Percentiles rank a stretch among this genome's conserved stretches.
These are phyloP conservation scores for Ceratocystis ficicola DNA, from an alignment of 2,329 filamentous ascomycete species.

Conservation along the genomic window DNA sequence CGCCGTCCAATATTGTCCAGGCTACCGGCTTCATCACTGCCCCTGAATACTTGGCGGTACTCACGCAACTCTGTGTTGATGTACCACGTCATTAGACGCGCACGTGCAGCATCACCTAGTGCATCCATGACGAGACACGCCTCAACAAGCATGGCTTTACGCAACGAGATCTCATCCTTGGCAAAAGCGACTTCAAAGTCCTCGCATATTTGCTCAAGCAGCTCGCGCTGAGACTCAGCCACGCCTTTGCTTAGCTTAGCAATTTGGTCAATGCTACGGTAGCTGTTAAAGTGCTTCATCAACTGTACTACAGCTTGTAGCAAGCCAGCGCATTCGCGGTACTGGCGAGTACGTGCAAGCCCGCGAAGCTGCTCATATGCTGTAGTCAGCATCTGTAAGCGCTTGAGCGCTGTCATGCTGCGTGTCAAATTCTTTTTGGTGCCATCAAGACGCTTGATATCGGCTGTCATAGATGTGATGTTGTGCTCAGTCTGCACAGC, in stretches of 20 bases:
- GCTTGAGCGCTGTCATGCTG: slow-evolving; percentile 95
- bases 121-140: slow-evolving; percentile 92
- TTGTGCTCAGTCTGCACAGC: slow-evolving; percentile 87
- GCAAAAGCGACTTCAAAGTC: slow-evolving; percentile 95
- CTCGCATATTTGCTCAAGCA: slow-evolving; percentile 96
- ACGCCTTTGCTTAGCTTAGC: slow-evolving; percentile 86
- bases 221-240: slow-evolving; percentile 78
- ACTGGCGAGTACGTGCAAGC: slow-evolving; percentile 74
- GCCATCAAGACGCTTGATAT: slow-evolving; percentile 92
- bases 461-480: slow-evolving; percentile 96
- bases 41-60: slow-evolving; percentile 88
- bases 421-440: slow-evolving; percentile 93
- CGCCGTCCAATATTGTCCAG: slow-evolving; percentile 91
- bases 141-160: slow-evolving; percentile 62
- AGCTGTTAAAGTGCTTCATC: slow-evolving; percentile 97
- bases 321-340: slow-evolving; percentile 85
- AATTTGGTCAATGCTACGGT: slow-evolving; percentile 95
- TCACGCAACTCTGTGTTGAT: slow-evolving; percentile 93
- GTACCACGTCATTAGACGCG: slow-evolving; percentile 85
- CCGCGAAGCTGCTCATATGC: slow-evolving; percentile 93
- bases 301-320: slow-evolving; percentile 92
- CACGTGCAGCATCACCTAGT: slow-evolving; percentile 72
- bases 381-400: slow-evolving; percentile 95
- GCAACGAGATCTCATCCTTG: slow-evolving; percentile 65
- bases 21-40: slow-evolving; percentile 90